Percentiles rank a stretch among this genome's conserved stretches.
These are phyloP conservation scores for Clonostachys chloroleuca DNA, from an alignment of 2,329 filamentous ascomycete genomes.

Conservation along the genomic window DNA sequence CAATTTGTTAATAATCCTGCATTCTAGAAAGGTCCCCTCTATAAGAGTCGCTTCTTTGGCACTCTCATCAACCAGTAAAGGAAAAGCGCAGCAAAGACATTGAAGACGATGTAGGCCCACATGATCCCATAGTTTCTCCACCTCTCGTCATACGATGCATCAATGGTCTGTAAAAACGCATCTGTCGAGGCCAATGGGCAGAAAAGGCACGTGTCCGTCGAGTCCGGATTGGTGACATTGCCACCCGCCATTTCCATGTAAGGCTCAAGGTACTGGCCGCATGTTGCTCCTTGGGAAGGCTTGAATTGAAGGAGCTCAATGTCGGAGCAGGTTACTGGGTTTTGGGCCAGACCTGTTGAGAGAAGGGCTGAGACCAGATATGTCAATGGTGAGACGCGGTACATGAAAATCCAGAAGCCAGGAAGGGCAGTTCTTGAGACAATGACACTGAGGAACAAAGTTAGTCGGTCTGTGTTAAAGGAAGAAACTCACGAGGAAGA, in stretches of 20 bases:
- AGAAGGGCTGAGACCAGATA: slow-evolving; percentile 71
- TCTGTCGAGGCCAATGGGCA: slow-evolving; percentile 53
- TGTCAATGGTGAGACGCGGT: slow-evolving; percentile 61
- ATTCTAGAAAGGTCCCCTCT: no score
- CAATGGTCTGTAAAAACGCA: slow-evolving; percentile 33
- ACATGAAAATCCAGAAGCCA: slow-evolving; percentile 74
- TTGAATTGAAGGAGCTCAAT: slow-evolving; percentile 61
- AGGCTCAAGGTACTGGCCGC: slow-evolving; percentile 55
- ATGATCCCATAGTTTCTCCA: slow-evolving; percentile 61
- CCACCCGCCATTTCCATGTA: slow-evolving; percentile 49
- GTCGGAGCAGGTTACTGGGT: slow-evolving; percentile 47
- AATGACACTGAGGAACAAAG: slow-evolving; percentile 42
- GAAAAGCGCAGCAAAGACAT: slow-evolving; percentile 38
- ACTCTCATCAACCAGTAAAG: slow-evolving; percentile 12
- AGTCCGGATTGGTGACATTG: slow-evolving; percentile 55
- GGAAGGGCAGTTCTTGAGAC: slow-evolving; percentile 54
- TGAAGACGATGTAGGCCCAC: slow-evolving; percentile 48
- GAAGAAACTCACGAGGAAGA: not conserved
- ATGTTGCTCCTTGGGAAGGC: slow-evolving; percentile 58
- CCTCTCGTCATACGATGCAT: slow-evolving; percentile 43
- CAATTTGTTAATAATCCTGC: no score
- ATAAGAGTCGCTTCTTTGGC: slow-evolving; percentile 1
- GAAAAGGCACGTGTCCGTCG: slow-evolving; percentile 56
- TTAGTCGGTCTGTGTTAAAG: not conserved
- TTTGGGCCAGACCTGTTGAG: slow-evolving; percentile 61